Conservation (phyloP, 371 early-diverging fungal species). For the Smittium mucronatum region DNA sequence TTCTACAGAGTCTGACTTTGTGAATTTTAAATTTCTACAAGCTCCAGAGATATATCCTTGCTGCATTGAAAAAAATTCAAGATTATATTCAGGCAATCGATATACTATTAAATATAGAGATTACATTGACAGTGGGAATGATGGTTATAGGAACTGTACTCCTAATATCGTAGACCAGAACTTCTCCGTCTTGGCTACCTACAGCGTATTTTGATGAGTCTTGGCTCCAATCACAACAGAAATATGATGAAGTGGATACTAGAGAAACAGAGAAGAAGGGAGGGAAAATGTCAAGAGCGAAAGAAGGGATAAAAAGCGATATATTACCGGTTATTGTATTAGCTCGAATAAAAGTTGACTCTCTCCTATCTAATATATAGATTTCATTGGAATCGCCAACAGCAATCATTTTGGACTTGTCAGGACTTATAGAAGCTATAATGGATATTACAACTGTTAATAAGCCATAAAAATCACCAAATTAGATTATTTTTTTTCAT, state of each 20-base stretch:
- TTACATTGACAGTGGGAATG: slow-evolving; percentile 39
- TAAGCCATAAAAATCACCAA: background rate
- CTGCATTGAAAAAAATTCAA: background rate
- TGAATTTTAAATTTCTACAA: background rate
- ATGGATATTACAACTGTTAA: slow-evolving; percentile 10
- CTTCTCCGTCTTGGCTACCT: slow-evolving; percentile 64
- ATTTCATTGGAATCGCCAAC: slow-evolving; percentile 66
- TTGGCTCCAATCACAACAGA: slow-evolving; percentile 68
- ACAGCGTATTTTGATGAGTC: slow-evolving; percentile 59
- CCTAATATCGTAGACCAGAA: slow-evolving; percentile 58
- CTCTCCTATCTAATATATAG: slow-evolving; percentile 45
- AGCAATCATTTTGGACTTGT: slow-evolving; percentile 51
- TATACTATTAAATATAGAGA: no score
- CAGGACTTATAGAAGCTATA: slow-evolving; percentile 51
- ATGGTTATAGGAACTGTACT: slow-evolving; percentile 21
- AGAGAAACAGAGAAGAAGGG: no score
- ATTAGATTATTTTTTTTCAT: background rate
- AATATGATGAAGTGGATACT: slow-evolving; percentile 38
- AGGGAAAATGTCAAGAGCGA: no score
- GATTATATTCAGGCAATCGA: background rate
- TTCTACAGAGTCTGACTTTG: background rate
- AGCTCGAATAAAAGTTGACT: slow-evolving; percentile 37
- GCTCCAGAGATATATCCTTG: background rate
- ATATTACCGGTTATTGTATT: slow-evolving; percentile 18
- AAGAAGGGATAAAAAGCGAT: no score